phyloP scores from a whole-genome alignment of 108 stramenopile genomes.

The Seminavis robusta region DNA sequence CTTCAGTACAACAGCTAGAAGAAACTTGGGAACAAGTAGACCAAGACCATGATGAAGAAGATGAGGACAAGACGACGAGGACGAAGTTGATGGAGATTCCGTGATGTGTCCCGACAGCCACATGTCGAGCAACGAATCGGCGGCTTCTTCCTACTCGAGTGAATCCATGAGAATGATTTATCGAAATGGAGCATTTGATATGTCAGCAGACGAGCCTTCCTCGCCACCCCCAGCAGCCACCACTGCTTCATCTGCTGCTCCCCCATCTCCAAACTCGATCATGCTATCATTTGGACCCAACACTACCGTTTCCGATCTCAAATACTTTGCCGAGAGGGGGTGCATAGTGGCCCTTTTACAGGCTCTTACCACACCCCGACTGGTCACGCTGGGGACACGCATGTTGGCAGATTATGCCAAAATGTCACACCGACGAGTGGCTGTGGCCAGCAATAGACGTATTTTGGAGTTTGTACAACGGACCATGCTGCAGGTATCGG shows the following conservation, averaged over 20 bases:
- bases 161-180: constrained; percentile 33
- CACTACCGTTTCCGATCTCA: constrained; percentile 77
- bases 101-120: constrained; percentile 1
- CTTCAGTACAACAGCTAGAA: too few relatives aligned
- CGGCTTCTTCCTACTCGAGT: background rate
- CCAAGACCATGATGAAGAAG: background rate
- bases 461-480: constrained; percentile 79
- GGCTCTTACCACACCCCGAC: constrained; percentile 70
- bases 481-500: constrained; percentile 62
- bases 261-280: constrained; percentile 56
- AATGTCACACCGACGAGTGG: constrained; percentile 80
- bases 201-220: constrained; percentile 10
- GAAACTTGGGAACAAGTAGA: too few relatives aligned
- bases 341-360: constrained; percentile 75
- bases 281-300: constrained; percentile 66
- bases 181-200: constrained; percentile 62
- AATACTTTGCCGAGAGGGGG: constrained; percentile 84
- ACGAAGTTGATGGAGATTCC: constrained; percentile 24
- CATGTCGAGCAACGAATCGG: background rate
- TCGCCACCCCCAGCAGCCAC: constrained; percentile 11
- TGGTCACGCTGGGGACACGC: constrained; percentile 73
- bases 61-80: constrained; percentile 3
- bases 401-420: constrained; percentile 91
- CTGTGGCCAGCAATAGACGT: constrained; percentile 71
- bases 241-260: constrained; percentile 24